Evolutionary conservation across 805 yeast genomes (phyloP).

Genomic region (Saccharomycopsis selenospora): DNA sequence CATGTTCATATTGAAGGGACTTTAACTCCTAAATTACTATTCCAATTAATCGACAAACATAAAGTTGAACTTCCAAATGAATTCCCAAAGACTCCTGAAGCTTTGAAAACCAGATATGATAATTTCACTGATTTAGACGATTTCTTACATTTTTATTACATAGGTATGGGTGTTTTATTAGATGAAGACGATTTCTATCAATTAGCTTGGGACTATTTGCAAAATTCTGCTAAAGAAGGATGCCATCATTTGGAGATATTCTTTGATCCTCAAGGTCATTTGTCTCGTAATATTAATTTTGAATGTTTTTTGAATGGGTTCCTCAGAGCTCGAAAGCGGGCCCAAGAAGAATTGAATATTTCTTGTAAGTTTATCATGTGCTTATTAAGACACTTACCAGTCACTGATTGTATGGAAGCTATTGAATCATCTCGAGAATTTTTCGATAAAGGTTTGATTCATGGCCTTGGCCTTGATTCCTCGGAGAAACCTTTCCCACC

Average conservation of each 20-base stretch:
- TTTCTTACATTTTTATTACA: slow-evolving; percentile 69
- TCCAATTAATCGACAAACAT: slow-evolving; percentile 54
- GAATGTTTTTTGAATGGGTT: slow-evolving; percentile 61
- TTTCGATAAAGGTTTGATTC: slow-evolving; percentile 51
- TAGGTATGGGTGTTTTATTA: slow-evolving; percentile 71
- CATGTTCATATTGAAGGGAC: slow-evolving; percentile 84
- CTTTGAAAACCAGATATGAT: slow-evolving; percentile 50
- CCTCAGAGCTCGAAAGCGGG: slow-evolving; percentile 57
- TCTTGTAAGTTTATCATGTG: slow-evolving; percentile 75
- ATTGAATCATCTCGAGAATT: slow-evolving; percentile 46
- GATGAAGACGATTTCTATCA: slow-evolving; percentile 68
- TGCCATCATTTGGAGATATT: slow-evolving; percentile 64
- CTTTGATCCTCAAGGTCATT: slow-evolving; percentile 82
- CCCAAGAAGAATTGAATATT: slow-evolving; percentile 52
- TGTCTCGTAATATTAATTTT: slow-evolving; percentile 54
- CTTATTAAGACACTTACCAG: slow-evolving; percentile 67
- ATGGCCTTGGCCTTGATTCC: slow-evolving; percentile 78
- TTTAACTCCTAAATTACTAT: slow-evolving; percentile 64
- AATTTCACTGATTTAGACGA: slow-evolving; percentile 66
- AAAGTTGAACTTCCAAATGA: slow-evolving; percentile 48
- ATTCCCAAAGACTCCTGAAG: slow-evolving; percentile 56
- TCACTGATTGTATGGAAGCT: slow-evolving; percentile 49
- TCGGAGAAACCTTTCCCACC: slow-evolving; percentile 78
- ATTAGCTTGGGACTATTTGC: slow-evolving; percentile 68
- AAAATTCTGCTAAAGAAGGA: slow-evolving; percentile 51